Evolutionary conservation across 177 flowering plant species (phyloP).

Genomic region (Telopea speciosissima): DNA sequence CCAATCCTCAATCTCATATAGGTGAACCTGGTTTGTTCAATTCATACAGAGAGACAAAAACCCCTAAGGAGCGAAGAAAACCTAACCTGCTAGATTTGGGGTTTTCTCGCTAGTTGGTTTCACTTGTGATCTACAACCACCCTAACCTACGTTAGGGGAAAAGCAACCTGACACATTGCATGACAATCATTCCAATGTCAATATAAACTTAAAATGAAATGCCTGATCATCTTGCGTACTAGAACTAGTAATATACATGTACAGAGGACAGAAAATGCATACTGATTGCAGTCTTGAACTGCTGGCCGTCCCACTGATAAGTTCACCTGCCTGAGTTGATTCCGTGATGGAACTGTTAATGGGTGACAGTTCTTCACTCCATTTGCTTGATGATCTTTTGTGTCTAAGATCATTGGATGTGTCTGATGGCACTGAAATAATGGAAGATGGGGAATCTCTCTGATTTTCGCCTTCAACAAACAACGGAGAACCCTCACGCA

Average conservation of each 20-base stretch:
- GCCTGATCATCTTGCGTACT: neutral
- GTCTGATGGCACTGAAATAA: slow-evolving; percentile 32
- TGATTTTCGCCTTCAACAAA: slow-evolving; percentile 43
- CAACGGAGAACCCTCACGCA: slow-evolving; percentile 43
- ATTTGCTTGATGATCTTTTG: slow-evolving; percentile 65
- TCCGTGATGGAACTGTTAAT: slow-evolving; percentile 55
- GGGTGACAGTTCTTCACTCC: slow-evolving; percentile 62
- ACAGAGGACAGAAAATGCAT: slow-evolving; percentile 15
- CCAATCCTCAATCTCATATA: too few relatives aligned
- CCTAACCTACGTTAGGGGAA: too few relatives aligned
- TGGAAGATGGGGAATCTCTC: slow-evolving; percentile 44
- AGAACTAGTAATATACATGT: neutral
- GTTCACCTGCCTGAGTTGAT: slow-evolving; percentile 69
- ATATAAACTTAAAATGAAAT: too few relatives aligned
- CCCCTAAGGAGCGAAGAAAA: too few relatives aligned
- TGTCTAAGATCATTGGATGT: slow-evolving; percentile 37
- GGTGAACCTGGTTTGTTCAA: too few relatives aligned
- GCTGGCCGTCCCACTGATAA: slow-evolving; percentile 33
- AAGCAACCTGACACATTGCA: too few relatives aligned
- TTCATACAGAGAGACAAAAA: too few relatives aligned
- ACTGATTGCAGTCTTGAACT: slow-evolving; percentile 39
- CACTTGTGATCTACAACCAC: too few relatives aligned
- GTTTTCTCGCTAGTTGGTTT: too few relatives aligned
- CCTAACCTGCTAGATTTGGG: too few relatives aligned
- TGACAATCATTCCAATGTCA: too few relatives aligned